Percentiles rank a stretch among this genome's conserved stretches.
phyloP scores from a whole-genome alignment of 208 protist species.

The Leishmania lainsoni region DNA sequence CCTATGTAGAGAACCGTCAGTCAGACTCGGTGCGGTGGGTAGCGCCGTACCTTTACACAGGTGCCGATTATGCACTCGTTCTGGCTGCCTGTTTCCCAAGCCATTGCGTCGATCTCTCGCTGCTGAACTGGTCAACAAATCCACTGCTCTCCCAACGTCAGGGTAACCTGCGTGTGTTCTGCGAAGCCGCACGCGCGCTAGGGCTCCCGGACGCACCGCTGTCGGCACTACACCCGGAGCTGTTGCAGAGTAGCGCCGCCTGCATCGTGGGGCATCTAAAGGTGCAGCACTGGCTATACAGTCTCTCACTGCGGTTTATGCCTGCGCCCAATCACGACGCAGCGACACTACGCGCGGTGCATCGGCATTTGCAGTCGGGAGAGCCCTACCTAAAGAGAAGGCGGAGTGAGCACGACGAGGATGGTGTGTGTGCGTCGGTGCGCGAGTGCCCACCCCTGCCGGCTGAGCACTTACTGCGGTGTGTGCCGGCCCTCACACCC shows the following conservation, averaged over 20 bases:
- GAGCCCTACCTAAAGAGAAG: conserved; percentile 43
- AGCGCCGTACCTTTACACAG: conserved; percentile 62
- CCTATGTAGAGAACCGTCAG: neutral
- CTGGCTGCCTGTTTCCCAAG: conserved; percentile 64
- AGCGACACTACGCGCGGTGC: conserved; percentile 40
- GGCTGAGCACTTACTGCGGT: conserved; percentile 11
- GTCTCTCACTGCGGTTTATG: conserved; percentile 48
- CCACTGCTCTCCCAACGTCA: conserved; percentile 57
- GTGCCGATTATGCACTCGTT: conserved; percentile 74
- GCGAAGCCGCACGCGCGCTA: conserved; percentile 41
- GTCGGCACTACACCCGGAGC: conserved; percentile 45
- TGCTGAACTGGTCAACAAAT: conserved; percentile 55
- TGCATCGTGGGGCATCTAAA: conserved; percentile 64
- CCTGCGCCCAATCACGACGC: conserved; percentile 44
- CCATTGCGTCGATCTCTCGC: conserved; percentile 53
- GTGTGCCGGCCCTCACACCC: conserved; percentile 14
- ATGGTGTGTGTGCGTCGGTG: conserved; percentile 12
- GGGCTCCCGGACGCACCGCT: conserved; percentile 48
- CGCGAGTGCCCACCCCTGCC: conserved; percentile 21
- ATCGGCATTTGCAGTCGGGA: conserved; percentile 54
- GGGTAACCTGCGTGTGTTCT: conserved; percentile 65
- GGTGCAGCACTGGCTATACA: conserved; percentile 84
- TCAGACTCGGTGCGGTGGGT: neutral
- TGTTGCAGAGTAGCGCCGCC: conserved; percentile 34
- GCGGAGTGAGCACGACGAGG: conserved; percentile 1